Conservation (phyloP, 2,329 filamentous ascomycete genomes). For the Xylaria sp. region DNA sequence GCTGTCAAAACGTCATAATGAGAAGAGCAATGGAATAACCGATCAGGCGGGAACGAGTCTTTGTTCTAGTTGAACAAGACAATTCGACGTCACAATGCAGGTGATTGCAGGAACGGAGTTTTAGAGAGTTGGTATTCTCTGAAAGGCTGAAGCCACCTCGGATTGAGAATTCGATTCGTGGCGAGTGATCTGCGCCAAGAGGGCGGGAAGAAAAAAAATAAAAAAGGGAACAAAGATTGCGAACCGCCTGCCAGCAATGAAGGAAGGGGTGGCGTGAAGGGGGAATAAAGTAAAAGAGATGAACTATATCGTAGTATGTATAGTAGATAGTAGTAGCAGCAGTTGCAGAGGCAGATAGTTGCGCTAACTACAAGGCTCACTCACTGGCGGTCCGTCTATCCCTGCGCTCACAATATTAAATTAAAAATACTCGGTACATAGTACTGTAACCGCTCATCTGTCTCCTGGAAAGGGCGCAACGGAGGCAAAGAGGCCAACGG, state of each 20-base stretch:
- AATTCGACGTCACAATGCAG: slow-evolving; percentile 12
- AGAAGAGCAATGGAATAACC: not conserved
- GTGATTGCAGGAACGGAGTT: not conserved
- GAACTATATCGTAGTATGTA: not conserved
- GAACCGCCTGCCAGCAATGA: slow-evolving; percentile 7
- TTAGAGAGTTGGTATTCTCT: not conserved
- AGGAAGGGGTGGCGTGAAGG: slow-evolving; percentile 13
- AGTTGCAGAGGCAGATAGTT: not conserved
- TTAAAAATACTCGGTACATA: slow-evolving; percentile 4
- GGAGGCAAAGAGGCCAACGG: slow-evolving; percentile 4
- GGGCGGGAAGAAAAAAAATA: not conserved
- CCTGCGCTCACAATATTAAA: slow-evolving; percentile 16
- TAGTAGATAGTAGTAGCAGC: not conserved
- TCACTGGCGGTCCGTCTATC: slow-evolving; percentile 8
- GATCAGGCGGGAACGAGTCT: not conserved
- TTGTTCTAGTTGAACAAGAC: slow-evolving; percentile 11
- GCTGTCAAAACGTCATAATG: slow-evolving; percentile 27
- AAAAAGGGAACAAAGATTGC: too few species aligned
- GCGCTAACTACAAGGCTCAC: slow-evolving; percentile 10
- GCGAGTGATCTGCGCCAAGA: not conserved
- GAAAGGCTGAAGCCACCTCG: not conserved
- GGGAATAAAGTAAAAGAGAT: not conserved
- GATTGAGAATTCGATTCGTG: not conserved
- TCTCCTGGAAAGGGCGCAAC: slow-evolving; percentile 6
- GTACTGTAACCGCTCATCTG: slow-evolving; percentile 2